These are phyloP conservation scores for Deakozyma indianensis DNA, from an alignment of 805 yeast genomes.

Conservation along the genomic window DNA sequence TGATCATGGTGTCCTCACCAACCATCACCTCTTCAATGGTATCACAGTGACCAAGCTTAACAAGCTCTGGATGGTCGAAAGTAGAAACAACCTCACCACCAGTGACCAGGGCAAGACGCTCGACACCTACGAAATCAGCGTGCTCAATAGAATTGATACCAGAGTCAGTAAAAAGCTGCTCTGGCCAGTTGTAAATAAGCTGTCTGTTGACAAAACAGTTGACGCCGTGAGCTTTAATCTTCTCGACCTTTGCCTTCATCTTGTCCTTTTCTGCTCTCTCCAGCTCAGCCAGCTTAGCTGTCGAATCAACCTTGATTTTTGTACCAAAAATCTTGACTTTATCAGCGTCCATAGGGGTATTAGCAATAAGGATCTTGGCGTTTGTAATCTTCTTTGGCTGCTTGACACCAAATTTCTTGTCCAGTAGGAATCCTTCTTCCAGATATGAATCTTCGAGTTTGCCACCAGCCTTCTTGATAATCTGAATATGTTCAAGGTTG, in stretches of 20 bases:
- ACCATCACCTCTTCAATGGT: slow-evolving; percentile 79
- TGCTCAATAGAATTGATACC: slow-evolving; percentile 89
- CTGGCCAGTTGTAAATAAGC: slow-evolving; percentile 95
- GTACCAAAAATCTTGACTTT: slow-evolving; percentile 97
- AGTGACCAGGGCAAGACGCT: slow-evolving; percentile 87
- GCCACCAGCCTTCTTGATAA: slow-evolving; percentile 89
- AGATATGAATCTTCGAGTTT: slow-evolving; percentile 79
- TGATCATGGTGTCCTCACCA: slow-evolving; percentile 83
- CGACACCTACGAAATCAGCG: slow-evolving; percentile 97
- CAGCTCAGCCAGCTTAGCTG: slow-evolving; percentile 83
- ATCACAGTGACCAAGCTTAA: slow-evolving; percentile 79
- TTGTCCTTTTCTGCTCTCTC: slow-evolving; percentile 90
- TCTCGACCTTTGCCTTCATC: slow-evolving; percentile 80
- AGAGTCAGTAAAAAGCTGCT: slow-evolving; percentile 79
- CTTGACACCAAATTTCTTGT: slow-evolving; percentile 84
- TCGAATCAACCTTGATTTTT: slow-evolving; percentile 89
- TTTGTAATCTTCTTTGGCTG: slow-evolving; percentile 79
- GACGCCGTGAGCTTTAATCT: slow-evolving; percentile 75
- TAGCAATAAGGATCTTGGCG: slow-evolving; percentile 82
- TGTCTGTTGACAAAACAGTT: slow-evolving; percentile 92
- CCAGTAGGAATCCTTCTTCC: slow-evolving; percentile 90
- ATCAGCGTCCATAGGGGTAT: slow-evolving; percentile 89
- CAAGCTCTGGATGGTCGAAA: slow-evolving; percentile 81
- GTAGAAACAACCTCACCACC: slow-evolving; percentile 98
- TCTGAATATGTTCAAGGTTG: slow-evolving; percentile 81